Base-by-base conservation (phyloP, 2,329 filamentous ascomycete species). In the Amauroascus niger region DNA sequence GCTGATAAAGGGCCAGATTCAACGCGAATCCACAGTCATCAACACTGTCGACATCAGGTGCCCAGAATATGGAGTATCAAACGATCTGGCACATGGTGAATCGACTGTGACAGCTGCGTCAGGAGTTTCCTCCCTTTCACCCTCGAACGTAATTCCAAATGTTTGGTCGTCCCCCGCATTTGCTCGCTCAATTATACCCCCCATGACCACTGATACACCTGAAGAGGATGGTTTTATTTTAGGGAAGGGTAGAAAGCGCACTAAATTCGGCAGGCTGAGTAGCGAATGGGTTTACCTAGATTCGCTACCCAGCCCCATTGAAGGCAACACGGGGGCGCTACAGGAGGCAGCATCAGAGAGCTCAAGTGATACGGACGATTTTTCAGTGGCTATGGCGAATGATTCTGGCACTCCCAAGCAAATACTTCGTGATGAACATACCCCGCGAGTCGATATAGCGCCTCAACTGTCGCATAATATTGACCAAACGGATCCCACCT, bases 81-180 rank as follows among this genome's bases (percentile, higher is more conserved):
- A 49, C 11, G 14, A 32, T 14, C 11, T 18, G 8, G 9, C 22
- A 14, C 24, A 30, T 14, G 24, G 16, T n/a, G 26, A 2, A 18
- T 11, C 22, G 6, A 6, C 18, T 16, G 39, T 16, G n/a, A 41
- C 33, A 18, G 14, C 24, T n/a, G 22, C 7, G 13, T n/a, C 18
- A 9, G 41, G 18, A 16, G 5, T 16, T 11, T 40, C 26, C 43
- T 37, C 41, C 6, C 28, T 22, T 16, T 47, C 51, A 6, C 20
- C 24, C 7, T 32, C 24, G 14, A 35, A 52, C 14, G n/a, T 20
- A 9, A 22, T 8, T n/a, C 8, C 14, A 2, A 32, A 75, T 16
- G 79, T 84, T 60, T 93, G 82, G 71, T 75, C 79, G 3, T 94
- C 88, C 2, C 89, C 89, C 0, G 87, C 87, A 0, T 95, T 94